Percentiles rank a stretch among this genome's conserved stretches.
Evolutionary conservation across 2,329 filamentous ascomycete genomes (phyloP).

Genomic region (Botryotinia globosa): DNA sequence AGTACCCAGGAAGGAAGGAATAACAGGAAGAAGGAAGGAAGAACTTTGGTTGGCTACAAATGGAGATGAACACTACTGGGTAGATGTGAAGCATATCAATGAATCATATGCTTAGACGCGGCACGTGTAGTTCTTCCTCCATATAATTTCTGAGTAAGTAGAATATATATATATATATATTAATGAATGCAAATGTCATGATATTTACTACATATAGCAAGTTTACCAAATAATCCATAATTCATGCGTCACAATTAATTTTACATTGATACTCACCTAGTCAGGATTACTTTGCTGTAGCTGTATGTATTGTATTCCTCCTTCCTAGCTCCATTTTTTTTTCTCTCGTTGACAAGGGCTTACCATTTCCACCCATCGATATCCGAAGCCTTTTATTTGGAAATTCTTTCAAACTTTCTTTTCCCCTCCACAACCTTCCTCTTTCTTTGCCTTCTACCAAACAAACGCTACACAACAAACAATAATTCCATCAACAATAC

Average conservation of each 20-base stretch:
- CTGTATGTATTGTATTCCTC: not conserved
- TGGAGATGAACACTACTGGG: not conserved
- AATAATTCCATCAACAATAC: slow-evolving; percentile 6
- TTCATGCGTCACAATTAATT: not conserved
- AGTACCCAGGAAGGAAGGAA: not conserved
- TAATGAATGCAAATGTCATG: not conserved
- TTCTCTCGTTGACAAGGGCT: slow-evolving; percentile 1
- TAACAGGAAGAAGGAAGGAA: not conserved
- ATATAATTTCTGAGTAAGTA: not conserved
- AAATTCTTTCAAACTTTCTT: slow-evolving; percentile 17
- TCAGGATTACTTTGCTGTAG: not conserved
- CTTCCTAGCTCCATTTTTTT: not conserved
- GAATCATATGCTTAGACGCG: not conserved
- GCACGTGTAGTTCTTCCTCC: not conserved
- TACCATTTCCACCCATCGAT: not conserved
- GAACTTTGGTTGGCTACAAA: not conserved
- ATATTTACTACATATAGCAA: not conserved
- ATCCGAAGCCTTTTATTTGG: slow-evolving; percentile 14
- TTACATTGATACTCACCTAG: not conserved
- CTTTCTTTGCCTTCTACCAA: slow-evolving; percentile 11
- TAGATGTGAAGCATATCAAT: not conserved
- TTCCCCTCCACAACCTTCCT: slow-evolving; percentile 1
- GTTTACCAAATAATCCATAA: not conserved
- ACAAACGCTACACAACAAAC: not conserved
- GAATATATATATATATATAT: not conserved